Conservation (phyloP, 352 stramenopile genomes). For the Phytopythium mirpurense region DNA sequence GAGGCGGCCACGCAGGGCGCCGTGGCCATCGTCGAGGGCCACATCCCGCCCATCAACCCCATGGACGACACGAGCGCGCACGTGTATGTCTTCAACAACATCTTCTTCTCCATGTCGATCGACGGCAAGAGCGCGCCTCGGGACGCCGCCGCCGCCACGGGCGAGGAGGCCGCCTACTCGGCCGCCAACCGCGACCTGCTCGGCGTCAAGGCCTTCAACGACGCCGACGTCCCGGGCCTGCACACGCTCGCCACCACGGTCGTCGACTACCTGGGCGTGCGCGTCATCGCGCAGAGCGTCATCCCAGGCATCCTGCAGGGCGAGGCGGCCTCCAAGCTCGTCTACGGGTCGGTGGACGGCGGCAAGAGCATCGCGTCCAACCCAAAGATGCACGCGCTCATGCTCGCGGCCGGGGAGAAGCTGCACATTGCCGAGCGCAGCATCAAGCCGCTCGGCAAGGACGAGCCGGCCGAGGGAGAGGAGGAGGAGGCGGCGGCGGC, state of each 20-base stretch:
- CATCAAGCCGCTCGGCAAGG: constrained; percentile 72
- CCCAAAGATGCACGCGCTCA: constrained; percentile 90
- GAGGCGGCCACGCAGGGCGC: constrained; percentile 86
- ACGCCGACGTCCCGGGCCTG: constrained; percentile 85
- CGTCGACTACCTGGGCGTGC: constrained; percentile 93
- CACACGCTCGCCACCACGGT: constrained; percentile 94
- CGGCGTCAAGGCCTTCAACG: constrained; percentile 89
- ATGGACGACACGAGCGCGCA: constrained; percentile 91
- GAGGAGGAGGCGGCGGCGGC: constrained; percentile 10
- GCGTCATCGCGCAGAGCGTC: constrained; percentile 94
- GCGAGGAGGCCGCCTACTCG: constrained; percentile 81
- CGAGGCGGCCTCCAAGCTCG: constrained; percentile 92
- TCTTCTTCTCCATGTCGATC: constrained; percentile 94
- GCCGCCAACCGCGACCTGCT: constrained; percentile 87
- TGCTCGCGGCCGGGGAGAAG: constrained; percentile 76
- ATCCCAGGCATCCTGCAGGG: constrained; percentile 95
- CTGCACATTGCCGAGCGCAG: constrained; percentile 87
- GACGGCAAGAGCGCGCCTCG: constrained; percentile 68
- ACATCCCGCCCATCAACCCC: constrained; percentile 95
- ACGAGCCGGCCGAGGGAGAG: constrained; percentile 30
- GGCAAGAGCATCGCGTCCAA: constrained; percentile 88
- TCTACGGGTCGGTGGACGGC: constrained; percentile 94
- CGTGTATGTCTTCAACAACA: constrained; percentile 98
- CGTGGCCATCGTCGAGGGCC: constrained; percentile 92
- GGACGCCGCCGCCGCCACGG: constrained; percentile 46